A percentile compares a stretch with the other conserved stretches of the same genome.
Evolutionary conservation across 495 filamentous ascomycete genomes (phyloP).

Genomic region (Xylaria flabelliformis): DNA sequence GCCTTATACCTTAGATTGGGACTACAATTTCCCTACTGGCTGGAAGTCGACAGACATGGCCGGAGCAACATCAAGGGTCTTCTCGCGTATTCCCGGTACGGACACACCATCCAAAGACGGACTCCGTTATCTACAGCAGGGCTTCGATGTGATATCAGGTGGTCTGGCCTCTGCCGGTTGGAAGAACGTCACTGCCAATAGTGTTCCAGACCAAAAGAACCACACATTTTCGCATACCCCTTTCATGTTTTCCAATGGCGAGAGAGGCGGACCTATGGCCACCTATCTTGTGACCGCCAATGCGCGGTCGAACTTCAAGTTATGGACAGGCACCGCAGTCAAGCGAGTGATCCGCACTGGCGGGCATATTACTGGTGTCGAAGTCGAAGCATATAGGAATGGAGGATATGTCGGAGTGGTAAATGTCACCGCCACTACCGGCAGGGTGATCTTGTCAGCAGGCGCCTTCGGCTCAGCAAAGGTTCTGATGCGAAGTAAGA

Average conservation of each 20-base stretch:
- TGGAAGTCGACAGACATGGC: constrained; percentile 73
- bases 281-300: constrained; percentile 74
- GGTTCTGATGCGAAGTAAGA: constrained; percentile 56
- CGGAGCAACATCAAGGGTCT: constrained; percentile 64
- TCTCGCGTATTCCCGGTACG: constrained; percentile 73
- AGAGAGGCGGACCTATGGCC: constrained; percentile 73
- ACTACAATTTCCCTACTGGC: constrained; percentile 73
- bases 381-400: constrained; percentile 63
- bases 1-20: constrained; percentile 65
- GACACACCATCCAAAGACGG: constrained; percentile 71
- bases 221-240: constrained; percentile 68
- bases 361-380: constrained; percentile 68
- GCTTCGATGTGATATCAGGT: constrained; percentile 63
- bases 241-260: constrained; percentile 70
- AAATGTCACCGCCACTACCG: constrained; percentile 62
- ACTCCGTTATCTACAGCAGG: constrained; percentile 69
- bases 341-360: constrained; percentile 68
- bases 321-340: constrained; percentile 70
- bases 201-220: constrained; percentile 68
- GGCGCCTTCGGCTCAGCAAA: constrained; percentile 77
- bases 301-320: constrained; percentile 67
- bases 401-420: constrained; percentile 66
- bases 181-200: constrained; percentile 66
- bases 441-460: constrained; percentile 71
- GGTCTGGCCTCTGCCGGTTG: constrained; percentile 66